Conservation (phyloP, 768 basidiomycete genomes). For the Tephrocybe sp. region DNA sequence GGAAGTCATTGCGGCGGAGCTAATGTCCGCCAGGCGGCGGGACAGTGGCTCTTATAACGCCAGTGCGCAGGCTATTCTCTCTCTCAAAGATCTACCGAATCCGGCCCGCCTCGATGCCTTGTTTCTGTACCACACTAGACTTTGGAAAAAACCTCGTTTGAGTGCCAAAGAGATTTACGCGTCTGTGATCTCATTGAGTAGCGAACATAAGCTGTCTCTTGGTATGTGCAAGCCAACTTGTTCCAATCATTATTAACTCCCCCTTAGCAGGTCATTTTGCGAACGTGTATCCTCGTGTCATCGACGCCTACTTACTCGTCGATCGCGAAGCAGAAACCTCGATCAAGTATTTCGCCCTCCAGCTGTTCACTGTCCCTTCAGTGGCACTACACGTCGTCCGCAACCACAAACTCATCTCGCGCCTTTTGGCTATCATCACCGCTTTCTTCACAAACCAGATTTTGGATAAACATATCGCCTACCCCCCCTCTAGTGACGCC, state of each 20-base stretch:
- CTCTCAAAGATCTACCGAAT: constrained; percentile 45
- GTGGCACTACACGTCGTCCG: constrained; percentile 78
- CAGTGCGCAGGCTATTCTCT: constrained; percentile 34
- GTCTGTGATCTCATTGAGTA: constrained; percentile 67
- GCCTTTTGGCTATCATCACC: constrained; percentile 80
- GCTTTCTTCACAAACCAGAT: constrained; percentile 95
- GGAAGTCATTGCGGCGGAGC: constrained; percentile 70
- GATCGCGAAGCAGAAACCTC: constrained; percentile 96
- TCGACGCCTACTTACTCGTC: constrained; percentile 88
- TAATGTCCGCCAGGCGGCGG: constrained; percentile 60
- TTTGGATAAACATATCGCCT: constrained; percentile 63
- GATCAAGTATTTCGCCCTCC: constrained; percentile 90
- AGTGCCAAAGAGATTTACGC: constrained; percentile 84
- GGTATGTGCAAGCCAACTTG: constrained; percentile 47
- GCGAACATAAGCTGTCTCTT: constrained; percentile 72
- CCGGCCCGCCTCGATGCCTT: constrained; percentile 71
- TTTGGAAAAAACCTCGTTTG: constrained; percentile 84
- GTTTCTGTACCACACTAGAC: constrained; percentile 77
- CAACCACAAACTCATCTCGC: constrained; percentile 70
- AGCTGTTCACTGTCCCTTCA: constrained; percentile 90
- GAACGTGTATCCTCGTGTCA: constrained; percentile 79
- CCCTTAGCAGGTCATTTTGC: constrained; percentile 78
- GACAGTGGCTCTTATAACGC: constrained; percentile 47
- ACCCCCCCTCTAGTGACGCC: constrained; percentile 30
- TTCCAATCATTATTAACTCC: not conserved